Percentiles rank a stretch among this genome's conserved stretches.
phyloP scores from a whole-genome alignment of 1,139 yeast genomes.

The Blastobotrys malaysiensis region DNA sequence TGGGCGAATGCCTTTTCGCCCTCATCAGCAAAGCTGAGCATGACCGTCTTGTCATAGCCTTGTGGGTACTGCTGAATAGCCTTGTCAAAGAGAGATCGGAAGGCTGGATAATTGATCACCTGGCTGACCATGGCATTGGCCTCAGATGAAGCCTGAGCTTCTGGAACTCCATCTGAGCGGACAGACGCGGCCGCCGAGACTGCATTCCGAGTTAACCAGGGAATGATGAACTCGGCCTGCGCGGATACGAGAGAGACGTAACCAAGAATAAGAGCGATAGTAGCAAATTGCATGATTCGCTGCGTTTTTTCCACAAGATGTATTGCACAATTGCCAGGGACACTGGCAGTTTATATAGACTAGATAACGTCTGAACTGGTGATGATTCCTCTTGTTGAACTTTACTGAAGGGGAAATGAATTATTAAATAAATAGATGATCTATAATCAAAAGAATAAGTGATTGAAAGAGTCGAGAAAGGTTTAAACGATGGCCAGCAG shows the following conservation, averaged over 20 bases:
- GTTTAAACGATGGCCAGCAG: constrained; percentile 69
- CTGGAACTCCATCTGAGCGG: constrained; percentile 12
- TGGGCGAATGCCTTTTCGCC: constrained; percentile 20
- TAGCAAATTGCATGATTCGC: neutral
- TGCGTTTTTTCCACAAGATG: neutral
- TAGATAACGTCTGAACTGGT: neutral
- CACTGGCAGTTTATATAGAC: neutral
- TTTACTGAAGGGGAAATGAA: neutral
- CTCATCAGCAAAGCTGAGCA: constrained; percentile 13
- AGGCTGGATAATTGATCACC: constrained; percentile 19
- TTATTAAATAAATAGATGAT: constrained; percentile 4
- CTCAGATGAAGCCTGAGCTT: constrained; percentile 24
- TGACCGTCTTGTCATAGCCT: constrained; percentile 10
- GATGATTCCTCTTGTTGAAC: neutral
- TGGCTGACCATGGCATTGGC: constrained; percentile 20
- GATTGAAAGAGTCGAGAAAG: neutral
- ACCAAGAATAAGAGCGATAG: neutral
- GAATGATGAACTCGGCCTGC: neutral
- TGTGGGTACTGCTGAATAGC: constrained; percentile 14
- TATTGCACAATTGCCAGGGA: neutral
- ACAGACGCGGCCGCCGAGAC: neutral
- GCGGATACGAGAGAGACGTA: neutral
- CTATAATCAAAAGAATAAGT: constrained; percentile 14
- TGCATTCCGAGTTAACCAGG: neutral
- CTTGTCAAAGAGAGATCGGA: constrained; percentile 17